These are phyloP conservation scores for Leccinum solheimii DNA, from an alignment of 1,284 basidiomycete species.

Conservation along the genomic window DNA sequence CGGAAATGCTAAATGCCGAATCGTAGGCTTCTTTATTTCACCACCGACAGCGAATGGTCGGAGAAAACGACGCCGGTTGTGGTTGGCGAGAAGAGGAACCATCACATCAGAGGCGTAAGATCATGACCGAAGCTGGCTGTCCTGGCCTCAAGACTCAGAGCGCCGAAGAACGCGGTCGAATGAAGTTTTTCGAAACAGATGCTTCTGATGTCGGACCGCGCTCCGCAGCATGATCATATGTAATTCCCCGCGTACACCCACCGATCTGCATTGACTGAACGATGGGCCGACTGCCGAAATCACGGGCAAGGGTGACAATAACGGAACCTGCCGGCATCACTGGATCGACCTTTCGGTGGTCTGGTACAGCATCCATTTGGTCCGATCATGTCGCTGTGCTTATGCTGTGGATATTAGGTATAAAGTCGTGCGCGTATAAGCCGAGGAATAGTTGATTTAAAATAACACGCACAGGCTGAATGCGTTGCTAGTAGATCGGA, in stretches of 20 bases:
- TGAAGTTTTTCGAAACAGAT: neutral
- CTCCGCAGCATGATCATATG: neutral
- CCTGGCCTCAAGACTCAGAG: conserved; percentile 1
- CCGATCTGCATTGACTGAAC: too few relatives aligned
- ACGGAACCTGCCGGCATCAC: neutral
- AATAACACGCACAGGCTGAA: neutral
- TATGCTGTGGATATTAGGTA: neutral
- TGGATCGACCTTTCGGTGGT: neutral
- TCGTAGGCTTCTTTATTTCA: conserved; percentile 7
- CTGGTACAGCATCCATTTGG: neutral
- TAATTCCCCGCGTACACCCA: neutral
- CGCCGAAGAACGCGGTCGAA: neutral
- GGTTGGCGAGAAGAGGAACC: neutral
- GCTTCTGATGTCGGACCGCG: neutral
- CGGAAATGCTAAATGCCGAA: conserved; percentile 15
- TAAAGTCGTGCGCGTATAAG: neutral
- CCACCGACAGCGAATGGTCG: conserved; percentile 5
- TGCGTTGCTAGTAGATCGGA: neutral
- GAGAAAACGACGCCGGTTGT: conserved; percentile 10
- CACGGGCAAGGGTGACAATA: neutral
- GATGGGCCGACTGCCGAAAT: neutral
- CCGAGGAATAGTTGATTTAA: neutral
- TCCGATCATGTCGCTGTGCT: neutral
- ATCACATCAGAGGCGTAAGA: neutral
- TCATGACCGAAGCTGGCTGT: neutral